Percentiles rank a stretch among this genome's conserved stretches.
phyloP scores from a whole-genome alignment of 495 filamentous ascomycete genomes.

The Ramalina intermedia region DNA sequence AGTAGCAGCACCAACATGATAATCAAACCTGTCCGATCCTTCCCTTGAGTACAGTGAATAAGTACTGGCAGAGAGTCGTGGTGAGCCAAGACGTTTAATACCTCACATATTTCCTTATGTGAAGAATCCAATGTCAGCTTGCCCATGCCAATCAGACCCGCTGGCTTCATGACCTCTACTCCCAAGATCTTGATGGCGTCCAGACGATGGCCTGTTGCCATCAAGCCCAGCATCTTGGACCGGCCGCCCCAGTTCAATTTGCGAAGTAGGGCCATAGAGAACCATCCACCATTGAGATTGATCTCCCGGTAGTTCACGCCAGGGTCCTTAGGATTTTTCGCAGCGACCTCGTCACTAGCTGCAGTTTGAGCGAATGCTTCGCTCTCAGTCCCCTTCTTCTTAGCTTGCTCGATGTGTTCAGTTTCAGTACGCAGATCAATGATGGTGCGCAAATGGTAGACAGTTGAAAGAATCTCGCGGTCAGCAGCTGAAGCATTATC shows the following conservation, averaged over 20 bases:
- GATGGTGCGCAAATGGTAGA: conserved; percentile 51
- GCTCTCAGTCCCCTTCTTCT: conserved; percentile 41
- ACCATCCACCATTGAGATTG: conserved; percentile 58
- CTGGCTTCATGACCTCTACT: conserved; percentile 49
- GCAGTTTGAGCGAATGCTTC: too few species aligned
- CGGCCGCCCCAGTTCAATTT: conserved; percentile 55
- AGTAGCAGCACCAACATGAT: conserved; percentile 47
- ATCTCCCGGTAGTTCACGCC: conserved; percentile 45
- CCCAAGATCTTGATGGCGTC: conserved; percentile 54
- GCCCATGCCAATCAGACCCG: conserved; percentile 52
- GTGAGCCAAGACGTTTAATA: conserved; percentile 36
- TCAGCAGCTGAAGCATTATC: conserved; percentile 61
- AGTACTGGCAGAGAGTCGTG: conserved; percentile 41
- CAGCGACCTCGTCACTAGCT: too few species aligned
- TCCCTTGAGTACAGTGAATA: conserved; percentile 78
- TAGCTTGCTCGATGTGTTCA: conserved; percentile 55
- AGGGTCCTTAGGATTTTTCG: conserved; percentile 27
- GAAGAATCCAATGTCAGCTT: conserved; percentile 50
- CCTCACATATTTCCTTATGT: conserved; percentile 42
- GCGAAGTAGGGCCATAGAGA: conserved; percentile 52
- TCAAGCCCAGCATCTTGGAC: conserved; percentile 43
- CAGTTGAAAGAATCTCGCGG: conserved; percentile 39
- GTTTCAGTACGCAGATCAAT: conserved; percentile 70
- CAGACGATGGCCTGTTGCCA: conserved; percentile 48
- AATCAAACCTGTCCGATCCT: conserved; percentile 69